Base-by-base conservation (phyloP, 768 basidiomycete species). In the Clavulina sp. region DNA sequence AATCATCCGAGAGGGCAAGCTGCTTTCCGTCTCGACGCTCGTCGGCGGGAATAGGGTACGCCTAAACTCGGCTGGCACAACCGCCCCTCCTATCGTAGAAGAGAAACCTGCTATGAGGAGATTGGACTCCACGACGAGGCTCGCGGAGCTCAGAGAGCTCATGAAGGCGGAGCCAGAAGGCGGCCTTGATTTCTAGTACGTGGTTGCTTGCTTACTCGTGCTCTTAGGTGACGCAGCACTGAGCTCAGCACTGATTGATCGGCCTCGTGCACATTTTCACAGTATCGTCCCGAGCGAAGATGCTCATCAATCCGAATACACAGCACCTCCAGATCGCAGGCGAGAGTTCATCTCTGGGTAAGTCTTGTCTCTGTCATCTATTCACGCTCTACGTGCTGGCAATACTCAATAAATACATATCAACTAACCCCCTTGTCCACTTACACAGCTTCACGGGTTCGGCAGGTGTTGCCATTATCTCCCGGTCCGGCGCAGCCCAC, bases 281-380 rank as follows among this genome's bases (percentile, higher is more conserved):
- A 50, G 33, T 41, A 44, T 50, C 26, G 18, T 50, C 41, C 40
- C 29, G 50, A 77, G 73, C 32, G 83, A 84, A 63, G 86, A 89
- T 60, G 80, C 84, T 4, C 86, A 89, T 61, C 75, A 76, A 49
- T 85, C 84, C 0, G 86, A 89, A 63, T 87, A 85, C 54, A 80
- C 86, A 24, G 75, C 83, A 18, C 63, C 71, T 4, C 75, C 77
- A 53, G 86, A 89, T 63, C 81, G 81, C 62, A 75, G 86, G 46
- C 69, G 81, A 51, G 75, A 84, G 60, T 88, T 75, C 68, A 76
- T 88, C 48, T 79, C 80, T 41, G 81, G 80, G 81, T 82, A 61
- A 52, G 78, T 63, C n/a, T 30, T 46, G 28, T 29, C n/a, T 48
- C 29, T 5, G 64, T 59, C 4, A 69, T 68, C 32, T 74, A 81